Percentiles rank a stretch among this genome's conserved stretches.
phyloP scores from a whole-genome alignment of 495 filamentous ascomycete genomes.

The Cairneyella variabilis region DNA sequence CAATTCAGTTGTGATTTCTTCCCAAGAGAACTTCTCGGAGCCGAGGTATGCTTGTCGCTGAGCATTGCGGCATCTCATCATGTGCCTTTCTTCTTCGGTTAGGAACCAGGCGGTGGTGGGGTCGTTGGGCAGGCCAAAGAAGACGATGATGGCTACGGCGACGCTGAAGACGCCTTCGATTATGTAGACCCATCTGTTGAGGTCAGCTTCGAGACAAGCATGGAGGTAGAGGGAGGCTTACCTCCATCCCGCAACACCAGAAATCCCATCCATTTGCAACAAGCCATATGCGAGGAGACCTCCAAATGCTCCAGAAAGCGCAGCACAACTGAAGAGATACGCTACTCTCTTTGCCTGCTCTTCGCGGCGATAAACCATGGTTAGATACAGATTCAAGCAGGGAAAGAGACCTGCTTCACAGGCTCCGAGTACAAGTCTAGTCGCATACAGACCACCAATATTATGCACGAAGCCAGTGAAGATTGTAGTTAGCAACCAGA shows the following conservation, averaged over 20 bases:
- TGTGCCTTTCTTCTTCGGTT: conserved; percentile 43
- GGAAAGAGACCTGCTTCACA: conserved; percentile 72
- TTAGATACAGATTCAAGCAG: conserved; percentile 63
- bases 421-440: conserved; percentile 58
- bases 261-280: conserved; percentile 51
- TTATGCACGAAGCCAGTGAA: conserved; percentile 60
- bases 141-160: conserved; percentile 40
- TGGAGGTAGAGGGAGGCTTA: neutral
- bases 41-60: conserved; percentile 14
- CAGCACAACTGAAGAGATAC: conserved; percentile 73
- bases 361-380: conserved; percentile 69
- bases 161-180: conserved; percentile 52
- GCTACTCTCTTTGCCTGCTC: conserved; percentile 72
- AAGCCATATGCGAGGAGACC: conserved; percentile 74
- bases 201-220: neutral
- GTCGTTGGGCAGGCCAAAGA: conserved; percentile 49
- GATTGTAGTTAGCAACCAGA: conserved; percentile 71
- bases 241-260: conserved; percentile 50
- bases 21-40: conserved; percentile 47
- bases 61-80: conserved; percentile 34
- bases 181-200: conserved; percentile 48
- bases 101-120: conserved; percentile 45
- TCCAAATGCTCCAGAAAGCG: conserved; percentile 71
- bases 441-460: conserved; percentile 52
- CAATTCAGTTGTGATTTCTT: conserved; percentile 42